Evolutionary conservation across 1,284 basidiomycete genomes (phyloP).

Genomic region (Hypsizygus ulmarius): DNA sequence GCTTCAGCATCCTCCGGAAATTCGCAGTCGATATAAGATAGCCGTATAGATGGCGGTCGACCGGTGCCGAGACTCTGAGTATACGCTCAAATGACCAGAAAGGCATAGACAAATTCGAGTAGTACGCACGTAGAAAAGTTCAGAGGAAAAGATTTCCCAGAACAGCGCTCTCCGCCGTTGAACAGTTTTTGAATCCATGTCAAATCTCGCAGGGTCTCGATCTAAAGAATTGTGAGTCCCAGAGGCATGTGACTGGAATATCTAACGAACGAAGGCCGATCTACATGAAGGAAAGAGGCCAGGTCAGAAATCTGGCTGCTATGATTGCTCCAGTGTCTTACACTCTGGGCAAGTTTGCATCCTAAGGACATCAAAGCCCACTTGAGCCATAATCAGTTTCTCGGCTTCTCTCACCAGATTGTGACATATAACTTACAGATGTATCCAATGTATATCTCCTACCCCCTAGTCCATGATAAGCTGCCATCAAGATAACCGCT

Average conservation of each 20-base stretch:
- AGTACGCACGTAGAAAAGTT: conserved; percentile 45
- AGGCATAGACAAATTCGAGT: neutral
- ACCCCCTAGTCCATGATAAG: conserved; percentile 54
- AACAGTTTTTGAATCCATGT: conserved; percentile 50
- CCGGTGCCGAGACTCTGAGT: conserved; percentile 50
- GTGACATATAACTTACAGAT: conserved; percentile 28
- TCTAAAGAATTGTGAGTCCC: conserved; percentile 35
- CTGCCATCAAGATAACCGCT: conserved; percentile 52
- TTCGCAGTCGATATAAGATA: conserved; percentile 58
- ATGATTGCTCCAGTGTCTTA: conserved; percentile 30
- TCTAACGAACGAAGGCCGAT: conserved; percentile 51
- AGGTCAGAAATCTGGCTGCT: conserved; percentile 12
- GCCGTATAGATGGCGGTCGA: conserved; percentile 51
- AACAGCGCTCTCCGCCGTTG: conserved; percentile 55
- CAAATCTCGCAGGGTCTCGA: conserved; percentile 58
- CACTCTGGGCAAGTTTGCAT: conserved; percentile 56
- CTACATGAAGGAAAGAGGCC: conserved; percentile 27
- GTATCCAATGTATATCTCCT: conserved; percentile 52
- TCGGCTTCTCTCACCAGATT: neutral
- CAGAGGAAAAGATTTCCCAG: conserved; percentile 55
- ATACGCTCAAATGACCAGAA: conserved; percentile 10
- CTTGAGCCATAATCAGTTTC: conserved; percentile 17
- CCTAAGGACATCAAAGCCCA: conserved; percentile 52
- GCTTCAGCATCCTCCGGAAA: conserved; percentile 50
- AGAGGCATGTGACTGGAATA: neutral